phyloP scores from a whole-genome alignment of 495 filamentous ascomycete species.

The Copromyces sp. region DNA sequence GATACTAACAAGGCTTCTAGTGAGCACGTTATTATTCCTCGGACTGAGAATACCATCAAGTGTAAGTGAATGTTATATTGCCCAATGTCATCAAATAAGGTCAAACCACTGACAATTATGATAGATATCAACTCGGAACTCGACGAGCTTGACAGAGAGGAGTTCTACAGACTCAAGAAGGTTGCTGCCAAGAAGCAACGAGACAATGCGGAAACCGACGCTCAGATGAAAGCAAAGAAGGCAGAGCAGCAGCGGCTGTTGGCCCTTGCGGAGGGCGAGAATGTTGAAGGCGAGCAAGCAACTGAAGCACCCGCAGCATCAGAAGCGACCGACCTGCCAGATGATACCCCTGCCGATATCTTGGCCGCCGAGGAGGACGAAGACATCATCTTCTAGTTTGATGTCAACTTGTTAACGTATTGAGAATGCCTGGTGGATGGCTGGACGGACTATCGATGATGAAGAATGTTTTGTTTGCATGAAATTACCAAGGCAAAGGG shows the following conservation, averaged over 20 bases:
- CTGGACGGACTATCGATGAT: neutral
- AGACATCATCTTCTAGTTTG: constrained; percentile 82
- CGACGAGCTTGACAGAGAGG: constrained; percentile 94
- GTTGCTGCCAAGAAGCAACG: constrained; percentile 92
- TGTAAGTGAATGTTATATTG: constrained; percentile 41
- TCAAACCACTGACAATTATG: neutral
- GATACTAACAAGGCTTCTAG: constrained; percentile 17
- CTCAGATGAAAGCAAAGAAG: constrained; percentile 55
- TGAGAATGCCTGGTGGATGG: neutral
- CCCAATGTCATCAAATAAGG: neutral
- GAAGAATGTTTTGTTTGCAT: constrained; percentile 1
- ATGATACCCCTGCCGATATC: constrained; percentile 45
- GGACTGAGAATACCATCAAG: constrained; percentile 98
- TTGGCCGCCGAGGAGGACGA: constrained; percentile 80
- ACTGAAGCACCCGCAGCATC: neutral
- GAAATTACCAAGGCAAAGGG: neutral
- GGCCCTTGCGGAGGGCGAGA: neutral
- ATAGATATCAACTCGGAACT: constrained; percentile 96
- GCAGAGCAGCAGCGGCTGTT: constrained; percentile 27
- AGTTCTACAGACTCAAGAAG: constrained; percentile 98
- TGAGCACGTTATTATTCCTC: constrained; percentile 95
- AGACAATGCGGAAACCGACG: constrained; percentile 64
- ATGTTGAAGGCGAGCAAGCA: neutral
- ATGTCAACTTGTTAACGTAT: neutral
- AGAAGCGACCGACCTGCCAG: neutral